These are phyloP conservation scores for Tolypocladium album DNA, from an alignment of 2,329 filamentous ascomycete species.

Conservation along the genomic window DNA sequence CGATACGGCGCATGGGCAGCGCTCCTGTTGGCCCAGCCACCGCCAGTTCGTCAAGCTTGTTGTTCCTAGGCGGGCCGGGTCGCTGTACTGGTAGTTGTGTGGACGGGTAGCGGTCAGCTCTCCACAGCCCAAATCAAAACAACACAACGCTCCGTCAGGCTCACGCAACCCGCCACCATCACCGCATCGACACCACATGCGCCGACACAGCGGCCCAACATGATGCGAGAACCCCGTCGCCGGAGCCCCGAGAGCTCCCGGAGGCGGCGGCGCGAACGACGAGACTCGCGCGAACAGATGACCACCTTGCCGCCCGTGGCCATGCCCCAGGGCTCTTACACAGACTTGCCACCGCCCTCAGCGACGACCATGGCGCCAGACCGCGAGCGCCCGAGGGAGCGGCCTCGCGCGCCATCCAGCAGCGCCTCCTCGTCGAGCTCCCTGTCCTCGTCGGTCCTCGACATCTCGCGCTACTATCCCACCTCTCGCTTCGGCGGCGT, in stretches of 20 bases:
- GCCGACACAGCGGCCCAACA: constrained; percentile 22
- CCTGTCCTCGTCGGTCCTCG: constrained; percentile 49
- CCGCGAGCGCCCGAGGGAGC: neutral
- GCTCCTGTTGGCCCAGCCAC: neutral
- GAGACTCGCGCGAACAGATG: constrained; percentile 19
- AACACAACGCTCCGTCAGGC: neutral
- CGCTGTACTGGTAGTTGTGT: neutral
- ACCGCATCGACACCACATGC: constrained; percentile 5
- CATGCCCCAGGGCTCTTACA: constrained; percentile 4
- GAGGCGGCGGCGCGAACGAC: constrained; percentile 31
- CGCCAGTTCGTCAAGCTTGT: neutral
- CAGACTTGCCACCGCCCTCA: neutral
- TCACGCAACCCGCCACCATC: neutral
- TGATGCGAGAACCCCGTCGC: constrained; percentile 45
- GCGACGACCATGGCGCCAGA: neutral
- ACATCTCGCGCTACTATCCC: constrained; percentile 50
- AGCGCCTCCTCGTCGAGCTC: constrained; percentile 34
- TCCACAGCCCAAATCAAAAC: neutral
- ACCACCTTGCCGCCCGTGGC: constrained; percentile 8
- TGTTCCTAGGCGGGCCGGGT: neutral
- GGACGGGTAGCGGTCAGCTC: neutral
- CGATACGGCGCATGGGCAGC: neutral
- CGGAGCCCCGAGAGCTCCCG: constrained; percentile 45
- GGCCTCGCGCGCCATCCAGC: constrained; percentile 19
- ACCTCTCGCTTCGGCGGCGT: constrained; percentile 40